These are phyloP conservation scores for Eimeria maxima DNA, from an alignment of 169 alveolate genomes.

Conservation along the genomic window DNA sequence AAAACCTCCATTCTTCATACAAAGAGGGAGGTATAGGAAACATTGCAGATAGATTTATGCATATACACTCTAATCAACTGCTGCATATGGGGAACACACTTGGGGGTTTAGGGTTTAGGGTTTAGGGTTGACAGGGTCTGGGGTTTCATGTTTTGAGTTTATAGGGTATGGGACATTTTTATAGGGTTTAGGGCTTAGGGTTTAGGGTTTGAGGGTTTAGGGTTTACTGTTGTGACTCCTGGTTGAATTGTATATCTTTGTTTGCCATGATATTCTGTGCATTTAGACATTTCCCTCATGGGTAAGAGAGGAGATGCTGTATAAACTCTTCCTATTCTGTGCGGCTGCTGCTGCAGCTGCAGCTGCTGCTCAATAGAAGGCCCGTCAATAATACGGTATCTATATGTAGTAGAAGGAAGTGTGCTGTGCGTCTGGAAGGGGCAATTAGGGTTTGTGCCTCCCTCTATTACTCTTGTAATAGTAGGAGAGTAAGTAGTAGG, in stretches of 20 bases:
- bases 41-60: background rate
- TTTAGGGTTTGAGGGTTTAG: background rate
- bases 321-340: background rate
- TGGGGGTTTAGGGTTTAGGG: background rate
- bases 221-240: slow-evolving; percentile 14
- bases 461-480: too few species aligned
- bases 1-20: background rate
- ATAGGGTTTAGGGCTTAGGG: background rate
- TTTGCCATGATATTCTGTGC: background rate
- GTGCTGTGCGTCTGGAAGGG: too few species aligned
- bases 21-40: background rate
- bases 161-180: too few species aligned
- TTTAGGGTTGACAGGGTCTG: background rate
- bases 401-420: too few species aligned
- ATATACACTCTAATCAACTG: too few species aligned
- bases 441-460: too few species aligned
- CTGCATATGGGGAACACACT: too few species aligned
- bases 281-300: background rate
- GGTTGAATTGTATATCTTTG: background rate
- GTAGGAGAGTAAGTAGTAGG: too few species aligned
- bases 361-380: too few species aligned
- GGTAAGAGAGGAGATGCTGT: background rate
- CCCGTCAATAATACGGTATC: too few species aligned
- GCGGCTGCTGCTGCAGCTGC: too few species aligned
- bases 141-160: background rate